Evolutionary conservation across 1,139 yeast genomes (phyloP).

Genomic region (Trichomonascaceae sp.): DNA sequence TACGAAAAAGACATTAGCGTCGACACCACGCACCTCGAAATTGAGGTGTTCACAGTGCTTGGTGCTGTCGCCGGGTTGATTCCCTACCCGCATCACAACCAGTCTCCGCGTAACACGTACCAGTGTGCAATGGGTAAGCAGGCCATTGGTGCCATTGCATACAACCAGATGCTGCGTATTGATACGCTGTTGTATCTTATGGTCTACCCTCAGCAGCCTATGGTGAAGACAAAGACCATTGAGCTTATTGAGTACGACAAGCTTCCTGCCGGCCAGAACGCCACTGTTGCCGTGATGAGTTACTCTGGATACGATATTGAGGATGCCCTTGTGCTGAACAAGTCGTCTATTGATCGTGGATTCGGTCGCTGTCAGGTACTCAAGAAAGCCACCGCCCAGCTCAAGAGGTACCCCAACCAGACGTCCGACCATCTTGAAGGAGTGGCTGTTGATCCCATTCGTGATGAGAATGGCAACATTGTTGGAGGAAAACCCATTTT

Average conservation of each 20-base stretch:
- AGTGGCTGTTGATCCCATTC: constrained; percentile 53
- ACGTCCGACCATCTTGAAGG: constrained; percentile 86
- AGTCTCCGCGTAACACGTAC: constrained; percentile 95
- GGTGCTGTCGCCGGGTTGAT: constrained; percentile 98
- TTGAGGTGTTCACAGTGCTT: constrained; percentile 88
- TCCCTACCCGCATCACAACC: constrained; percentile 99
- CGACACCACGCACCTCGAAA: constrained; percentile 78
- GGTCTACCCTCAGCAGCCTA: constrained; percentile 98
- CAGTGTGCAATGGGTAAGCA: constrained; percentile 99
- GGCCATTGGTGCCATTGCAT: constrained; percentile 98
- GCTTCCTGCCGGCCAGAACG: constrained; percentile 97
- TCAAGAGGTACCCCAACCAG: constrained; percentile 88
- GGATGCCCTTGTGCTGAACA: constrained; percentile 92
- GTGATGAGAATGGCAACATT: constrained; percentile 25
- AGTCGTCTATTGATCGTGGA: constrained; percentile 89
- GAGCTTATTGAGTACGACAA: constrained; percentile 92
- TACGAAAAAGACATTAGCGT: constrained; percentile 53
- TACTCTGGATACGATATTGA: constrained; percentile 98
- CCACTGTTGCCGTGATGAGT: constrained; percentile 98
- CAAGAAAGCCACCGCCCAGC: constrained; percentile 76
- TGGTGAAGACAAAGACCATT: constrained; percentile 96
- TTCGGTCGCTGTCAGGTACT: constrained; percentile 98
- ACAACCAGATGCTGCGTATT: constrained; percentile 89
- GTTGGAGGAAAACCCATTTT: constrained; percentile 42
- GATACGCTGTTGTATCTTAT: constrained; percentile 85